phyloP scores from a whole-genome alignment of 192 early-diverging fungal genomes.

The Thamnidium elegans region DNA sequence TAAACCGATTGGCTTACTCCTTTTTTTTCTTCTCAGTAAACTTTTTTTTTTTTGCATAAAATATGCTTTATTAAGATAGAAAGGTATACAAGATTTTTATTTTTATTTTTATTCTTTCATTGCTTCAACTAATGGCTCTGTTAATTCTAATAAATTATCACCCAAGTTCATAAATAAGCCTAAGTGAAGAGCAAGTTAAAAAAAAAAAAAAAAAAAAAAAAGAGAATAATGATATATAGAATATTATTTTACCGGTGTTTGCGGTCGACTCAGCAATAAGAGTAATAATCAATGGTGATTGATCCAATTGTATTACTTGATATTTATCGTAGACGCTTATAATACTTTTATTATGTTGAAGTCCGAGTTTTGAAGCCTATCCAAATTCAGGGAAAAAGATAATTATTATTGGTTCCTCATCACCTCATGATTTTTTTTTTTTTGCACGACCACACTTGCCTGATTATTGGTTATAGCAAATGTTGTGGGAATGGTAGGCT shows the following conservation, averaged over 20 bases:
- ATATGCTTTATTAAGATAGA: too few relatives aligned
- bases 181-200: slow-evolving; percentile 18
- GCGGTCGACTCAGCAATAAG: slow-evolving; percentile 51
- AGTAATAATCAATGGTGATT: slow-evolving; percentile 57
- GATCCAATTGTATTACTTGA: slow-evolving; percentile 63
- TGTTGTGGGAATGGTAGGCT: slow-evolving; percentile 55
- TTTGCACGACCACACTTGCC: slow-evolving; percentile 29
- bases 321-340: slow-evolving; percentile 53
- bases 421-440: not conserved
- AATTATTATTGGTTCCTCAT: slow-evolving; percentile 8
- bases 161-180: slow-evolving; percentile 49
- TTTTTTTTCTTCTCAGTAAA: too few relatives aligned
- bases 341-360: slow-evolving; percentile 59
- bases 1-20: too few relatives aligned
- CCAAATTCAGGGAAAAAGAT: not conserved
- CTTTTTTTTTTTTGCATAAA: too few relatives aligned
- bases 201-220: not conserved
- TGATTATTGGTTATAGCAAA: slow-evolving; percentile 62
- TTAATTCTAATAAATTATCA: slow-evolving; percentile 45
- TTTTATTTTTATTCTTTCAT: slow-evolving; percentile 28
- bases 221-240: not conserved
- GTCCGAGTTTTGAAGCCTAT: slow-evolving; percentile 61
- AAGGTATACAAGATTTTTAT: not conserved
- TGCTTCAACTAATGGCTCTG: slow-evolving; percentile 43
- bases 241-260: slow-evolving; percentile 51